Percentiles rank a stretch among this genome's conserved stretches.
Conservation (phyloP, 306 rosid genomes). For the Prunus campanulata region DNA sequence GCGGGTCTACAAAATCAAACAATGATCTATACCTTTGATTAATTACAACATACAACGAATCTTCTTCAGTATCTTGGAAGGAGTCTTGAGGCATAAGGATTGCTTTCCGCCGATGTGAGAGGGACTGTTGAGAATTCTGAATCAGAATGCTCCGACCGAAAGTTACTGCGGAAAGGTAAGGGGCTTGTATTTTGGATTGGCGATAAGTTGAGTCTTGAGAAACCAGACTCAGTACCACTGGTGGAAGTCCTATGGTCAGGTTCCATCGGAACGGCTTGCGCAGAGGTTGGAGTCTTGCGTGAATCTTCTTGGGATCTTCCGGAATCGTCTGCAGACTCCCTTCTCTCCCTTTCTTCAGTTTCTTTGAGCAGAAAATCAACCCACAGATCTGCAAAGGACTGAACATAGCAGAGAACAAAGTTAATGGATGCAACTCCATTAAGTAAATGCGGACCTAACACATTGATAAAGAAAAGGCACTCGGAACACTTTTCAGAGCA, state of each 20-base stretch:
- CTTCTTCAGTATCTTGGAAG: conserved; percentile 53
- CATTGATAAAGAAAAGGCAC: too few species aligned
- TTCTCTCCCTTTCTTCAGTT: conserved; percentile 77
- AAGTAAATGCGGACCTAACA: not conserved
- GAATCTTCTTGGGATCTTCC: conserved; percentile 42
- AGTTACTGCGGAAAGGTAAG: conserved; percentile 30
- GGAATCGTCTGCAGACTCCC: conserved; percentile 48
- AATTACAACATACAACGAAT: conserved; percentile 43
- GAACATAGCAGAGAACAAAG: conserved; percentile 25
- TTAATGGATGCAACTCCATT: not conserved
- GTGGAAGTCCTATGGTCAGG: conserved; percentile 40
- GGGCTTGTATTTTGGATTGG: conserved; percentile 41
- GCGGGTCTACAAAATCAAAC: conserved; percentile 38
- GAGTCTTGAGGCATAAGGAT: conserved; percentile 34
- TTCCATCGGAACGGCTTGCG: conserved; percentile 11
- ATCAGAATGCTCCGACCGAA: conserved; percentile 53
- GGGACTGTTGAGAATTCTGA: conserved; percentile 91
- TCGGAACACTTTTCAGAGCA: too few species aligned
- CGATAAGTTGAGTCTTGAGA: conserved; percentile 31
- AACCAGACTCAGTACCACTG: conserved; percentile 25
- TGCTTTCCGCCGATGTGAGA: conserved; percentile 69
- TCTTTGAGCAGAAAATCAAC: conserved; percentile 98
- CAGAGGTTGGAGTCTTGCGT: conserved; percentile 21
- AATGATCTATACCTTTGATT: conserved; percentile 57
- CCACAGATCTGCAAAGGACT: conserved; percentile 99